These are phyloP conservation scores for Prunus davidiana DNA, from an alignment of 306 rosid species.

Conservation along the genomic window DNA sequence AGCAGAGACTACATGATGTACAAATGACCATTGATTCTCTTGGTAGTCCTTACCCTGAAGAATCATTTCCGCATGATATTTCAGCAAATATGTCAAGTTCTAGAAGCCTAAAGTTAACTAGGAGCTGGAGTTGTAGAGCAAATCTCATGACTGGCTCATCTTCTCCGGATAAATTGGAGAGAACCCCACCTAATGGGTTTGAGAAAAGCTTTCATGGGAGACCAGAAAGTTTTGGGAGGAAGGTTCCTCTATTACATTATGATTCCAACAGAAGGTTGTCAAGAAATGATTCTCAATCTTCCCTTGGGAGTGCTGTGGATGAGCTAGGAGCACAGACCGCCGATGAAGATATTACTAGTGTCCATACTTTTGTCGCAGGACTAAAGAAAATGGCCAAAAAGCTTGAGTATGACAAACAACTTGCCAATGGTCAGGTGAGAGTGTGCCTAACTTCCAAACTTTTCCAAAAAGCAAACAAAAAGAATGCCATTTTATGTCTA, in stretches of 20 bases:
- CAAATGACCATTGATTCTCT: constrained; percentile 36
- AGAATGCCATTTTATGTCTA: neutral
- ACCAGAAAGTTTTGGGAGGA: constrained; percentile 66
- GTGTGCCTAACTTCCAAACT: neutral
- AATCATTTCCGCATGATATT: constrained; percentile 33
- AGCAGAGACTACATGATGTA: constrained; percentile 35
- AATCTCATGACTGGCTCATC: constrained; percentile 44
- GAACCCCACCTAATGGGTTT: constrained; percentile 70
- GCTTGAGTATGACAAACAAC: constrained; percentile 70
- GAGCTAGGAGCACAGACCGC: constrained; percentile 46
- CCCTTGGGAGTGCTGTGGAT: constrained; percentile 66
- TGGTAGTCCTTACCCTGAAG: constrained; percentile 36
- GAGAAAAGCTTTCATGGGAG: constrained; percentile 79
- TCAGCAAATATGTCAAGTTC: constrained; percentile 38
- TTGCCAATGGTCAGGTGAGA: constrained; percentile 70
- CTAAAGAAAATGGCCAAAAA: constrained; percentile 80
- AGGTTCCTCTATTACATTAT: constrained; percentile 44
- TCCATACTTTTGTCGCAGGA: constrained; percentile 86
- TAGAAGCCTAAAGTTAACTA: constrained; percentile 48
- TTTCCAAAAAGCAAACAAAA: neutral
- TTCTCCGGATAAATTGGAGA: constrained; percentile 50
- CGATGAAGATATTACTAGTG: constrained; percentile 73
- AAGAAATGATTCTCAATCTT: constrained; percentile 77
- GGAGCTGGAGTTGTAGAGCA: constrained; percentile 86
- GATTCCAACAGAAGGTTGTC: constrained; percentile 40